These are phyloP conservation scores for Penicillium egyptiacum DNA, from an alignment of 495 filamentous ascomycete species.

Conservation along the genomic window DNA sequence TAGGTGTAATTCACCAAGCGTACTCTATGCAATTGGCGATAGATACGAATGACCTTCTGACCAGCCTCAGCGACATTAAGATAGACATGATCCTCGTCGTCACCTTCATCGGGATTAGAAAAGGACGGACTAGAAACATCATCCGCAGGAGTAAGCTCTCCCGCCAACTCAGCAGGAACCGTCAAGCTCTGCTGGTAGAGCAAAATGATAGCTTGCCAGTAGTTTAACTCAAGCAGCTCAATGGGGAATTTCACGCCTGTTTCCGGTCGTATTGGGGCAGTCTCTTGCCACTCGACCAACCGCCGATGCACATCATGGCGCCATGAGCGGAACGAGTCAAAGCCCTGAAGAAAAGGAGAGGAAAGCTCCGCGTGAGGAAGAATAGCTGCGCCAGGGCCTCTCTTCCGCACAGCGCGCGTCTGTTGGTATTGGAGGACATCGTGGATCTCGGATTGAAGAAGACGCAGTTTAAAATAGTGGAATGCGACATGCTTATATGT, in stretches of 20 bases:
- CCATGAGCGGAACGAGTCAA: slow-evolving; percentile 86
- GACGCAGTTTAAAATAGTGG: slow-evolving; percentile 88
- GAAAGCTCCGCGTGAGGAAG: slow-evolving; percentile 77
- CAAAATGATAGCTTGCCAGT: slow-evolving; percentile 98
- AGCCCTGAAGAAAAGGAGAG: slow-evolving; percentile 81
- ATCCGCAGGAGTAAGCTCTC: slow-evolving; percentile 70
- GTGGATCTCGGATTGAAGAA: slow-evolving; percentile 92
- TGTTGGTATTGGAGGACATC: slow-evolving; percentile 92
- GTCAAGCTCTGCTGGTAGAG: slow-evolving; percentile 89
- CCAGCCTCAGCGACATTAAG: slow-evolving; percentile 93
- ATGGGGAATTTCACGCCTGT: slow-evolving; percentile 84
- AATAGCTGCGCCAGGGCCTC: slow-evolving; percentile 57
- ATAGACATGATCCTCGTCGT: slow-evolving; percentile 88
- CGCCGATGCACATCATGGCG: slow-evolving; percentile 82
- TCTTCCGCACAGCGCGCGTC: slow-evolving; percentile 49
- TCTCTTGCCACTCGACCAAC: slow-evolving; percentile 82
- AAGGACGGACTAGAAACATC: slow-evolving; percentile 62
- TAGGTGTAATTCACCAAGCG: slow-evolving; percentile 95
- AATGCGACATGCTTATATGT: slow-evolving; percentile 87
- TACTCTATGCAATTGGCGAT: slow-evolving; percentile 83
- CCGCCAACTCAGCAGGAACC: slow-evolving; percentile 79
- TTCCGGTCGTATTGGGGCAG: slow-evolving; percentile 70
- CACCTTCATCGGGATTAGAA: slow-evolving; percentile 57
- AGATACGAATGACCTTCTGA: slow-evolving; percentile 85
- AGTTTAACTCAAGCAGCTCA: slow-evolving; percentile 89